Evolutionary conservation across 106 monocot species (phyloP), one percentile per base, ranked within the genome.

Genomic region (Iris macrosiphon): DNA sequence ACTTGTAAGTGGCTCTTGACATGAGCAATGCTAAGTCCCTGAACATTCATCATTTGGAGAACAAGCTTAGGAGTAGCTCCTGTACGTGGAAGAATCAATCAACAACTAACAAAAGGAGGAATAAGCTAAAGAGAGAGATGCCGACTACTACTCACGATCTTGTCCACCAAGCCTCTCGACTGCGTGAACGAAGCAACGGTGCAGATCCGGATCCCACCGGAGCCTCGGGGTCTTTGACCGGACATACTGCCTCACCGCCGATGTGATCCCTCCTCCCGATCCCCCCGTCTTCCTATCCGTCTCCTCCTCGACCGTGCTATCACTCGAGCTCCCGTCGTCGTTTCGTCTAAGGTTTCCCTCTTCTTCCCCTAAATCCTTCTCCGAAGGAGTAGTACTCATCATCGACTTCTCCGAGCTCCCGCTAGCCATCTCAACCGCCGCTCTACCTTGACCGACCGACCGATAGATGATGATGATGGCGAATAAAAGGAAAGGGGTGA

Each of bases 1-100:
- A 80, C 89, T 50, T 89, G 89, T 16, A 89, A 55, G 59, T 89
- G 89, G 23, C 89, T 89, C 65, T 89, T 89, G 63, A 89, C 89
- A 63, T 89, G 89, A 35, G 84, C 73, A 30, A 89, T 89, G 68
- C 71, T 75, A 3, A 89, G 74, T 7, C 77, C 89, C 22, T 60
- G 71, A 10, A 84, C 77, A 52, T 84, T 80, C 89, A 89, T 89
- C 64, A 80, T 40, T 13, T 89, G 89, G 7, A 89, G 80, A 31
- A 89, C 84, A 14, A 80, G 67, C 73, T 89, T 89, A 9, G 89
- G 89, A 3, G 89, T 89, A 3, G 89, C 89, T 47, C 67, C 89
- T 89, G 55, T n/a, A n/a, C n/a, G n/a, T n/a, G n/a, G n/a, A n/a
- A n/a, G n/a, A n/a, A n/a, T n/a, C n/a, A n/a, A n/a, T n/a, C n/a